Base-by-base conservation (phyloP, 306 rosid genomes). In the Cicer chorassanicum region DNA sequence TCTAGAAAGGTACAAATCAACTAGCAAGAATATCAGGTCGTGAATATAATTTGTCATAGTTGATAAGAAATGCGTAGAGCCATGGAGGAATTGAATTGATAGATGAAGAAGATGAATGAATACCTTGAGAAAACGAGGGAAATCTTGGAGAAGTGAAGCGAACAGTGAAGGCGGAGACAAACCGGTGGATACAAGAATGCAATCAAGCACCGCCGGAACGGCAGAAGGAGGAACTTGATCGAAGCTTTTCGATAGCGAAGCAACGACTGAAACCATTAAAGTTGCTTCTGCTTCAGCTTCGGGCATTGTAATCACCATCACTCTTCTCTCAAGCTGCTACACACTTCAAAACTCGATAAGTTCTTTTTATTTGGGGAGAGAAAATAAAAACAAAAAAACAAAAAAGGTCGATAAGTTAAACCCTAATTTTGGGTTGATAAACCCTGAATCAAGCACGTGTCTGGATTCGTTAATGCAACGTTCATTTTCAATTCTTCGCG, bases 201-300 rank as follows among this genome's bases (percentile, higher is more conserved):
- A 93, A 72, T 93, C 98, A 42, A 93, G 78, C 81, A 87, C 75
- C 4, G 90, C 81, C 44, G 96, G 93, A 75, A 93, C 83, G 6
- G 98, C 91, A 5, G 85, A 84, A 34, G 84, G 86, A 69, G 92
- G 96, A 34, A 91, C 88, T 74, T 82, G 85, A 57, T 69, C 45
- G 78, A 90, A 86, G 87, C 97, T 89, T 48, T 78, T 64, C 0
- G 84, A 84, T 14, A 93, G 72, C 6, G 93, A 86, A 64, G 72
- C 81, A 19, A 81, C 84, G 9, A 87, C 85, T 57, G 89, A 77
- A 51, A 81, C 82, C 89, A 86, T 80, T 1, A 85, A 68, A 19
- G n/a, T 78, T 4, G 72, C 53, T 65, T 55, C 75, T 65, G 73
- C 70, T 53, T 73, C 79, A 46, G 78, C 69, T 65, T 68, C 7